Conservation (phyloP, 192 early-diverging fungal genomes). For the Cetraspora pellucida region DNA sequence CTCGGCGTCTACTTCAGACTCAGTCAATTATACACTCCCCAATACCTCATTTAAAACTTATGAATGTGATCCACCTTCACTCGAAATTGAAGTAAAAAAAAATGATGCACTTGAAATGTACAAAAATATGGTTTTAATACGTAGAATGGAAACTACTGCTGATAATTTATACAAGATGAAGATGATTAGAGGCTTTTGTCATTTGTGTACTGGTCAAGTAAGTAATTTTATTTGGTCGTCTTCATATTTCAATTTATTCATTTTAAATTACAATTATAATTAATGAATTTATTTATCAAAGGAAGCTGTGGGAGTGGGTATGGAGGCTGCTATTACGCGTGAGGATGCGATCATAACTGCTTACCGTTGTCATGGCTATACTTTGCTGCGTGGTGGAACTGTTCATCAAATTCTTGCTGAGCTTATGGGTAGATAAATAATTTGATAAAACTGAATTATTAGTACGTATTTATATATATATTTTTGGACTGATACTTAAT, state of each 20-base stretch:
- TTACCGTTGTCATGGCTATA: constrained; percentile 99
- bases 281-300: constrained; percentile 26
- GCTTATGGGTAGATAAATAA: constrained; percentile 59
- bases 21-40: constrained; percentile 71
- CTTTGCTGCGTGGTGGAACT: constrained; percentile 78
- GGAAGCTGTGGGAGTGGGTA: constrained; percentile 92
- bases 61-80: constrained; percentile 74
- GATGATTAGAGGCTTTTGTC: constrained; percentile 97
- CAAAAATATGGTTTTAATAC: constrained; percentile 84
- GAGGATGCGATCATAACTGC: constrained; percentile 96
- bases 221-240: neutral
- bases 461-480: neutral
- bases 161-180: constrained; percentile 97
- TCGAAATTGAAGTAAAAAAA: constrained; percentile 66
- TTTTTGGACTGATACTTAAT: neutral
- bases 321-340: constrained; percentile 86
- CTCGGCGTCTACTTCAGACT: constrained; percentile 40
- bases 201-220: constrained; percentile 96
- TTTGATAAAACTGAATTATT: neutral
- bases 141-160: constrained; percentile 90
- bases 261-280: neutral
- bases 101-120: constrained; percentile 81
- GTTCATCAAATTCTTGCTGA: constrained; percentile 71
- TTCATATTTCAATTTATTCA: neutral
- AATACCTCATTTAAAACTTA: constrained; percentile 78